Evolutionary conservation across 306 rosid genomes (phyloP), one percentile per base, ranked within the genome.

Genomic region (barrel medic (Medicago truncatula)): DNA sequence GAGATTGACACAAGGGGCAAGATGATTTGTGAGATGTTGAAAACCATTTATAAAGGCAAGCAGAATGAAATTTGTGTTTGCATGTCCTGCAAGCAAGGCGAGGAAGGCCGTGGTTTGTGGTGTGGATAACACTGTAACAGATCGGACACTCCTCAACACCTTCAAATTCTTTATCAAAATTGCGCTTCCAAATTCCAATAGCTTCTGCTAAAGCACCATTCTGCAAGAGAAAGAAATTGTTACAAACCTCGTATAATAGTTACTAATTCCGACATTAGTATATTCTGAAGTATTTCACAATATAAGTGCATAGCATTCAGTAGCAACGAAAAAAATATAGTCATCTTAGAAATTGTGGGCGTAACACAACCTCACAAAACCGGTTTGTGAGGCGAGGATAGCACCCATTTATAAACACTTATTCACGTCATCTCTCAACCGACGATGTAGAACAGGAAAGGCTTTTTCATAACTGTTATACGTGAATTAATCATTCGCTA

Each of bases 71-170:
- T 80, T 91, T 95, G 91, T 92, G 97, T 83, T 92, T 95, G 96
- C 98, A 95, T 23, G 98, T 95, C 87, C 78, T 90, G 97, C 98
- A 95, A 44, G 96, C 92, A 43, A 95, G 97, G 68, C 93, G 91
- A 13, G 98, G 98, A 80, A 95, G 89, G 80, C 97, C 76, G 81
- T 90, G 92, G 86, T 95, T 90, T 54, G 92, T 76, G 14, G 98
- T 95, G 83, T 95, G 98, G 70, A 95, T 92, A 81, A 92, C 97
- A 77, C 98, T 95, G 81, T 95, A 92, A 81, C 98, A 95, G 71
- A 95, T 92, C 0, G 98, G 98, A 81, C 98, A 90, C 86, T 92
- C 98, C 86, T 95, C 98, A 63, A 95, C 91, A 17, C 97, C 98
- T 90, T 95, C 98, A 73, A 95, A 92, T 84, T 95, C 98, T 83